Evolutionary conservation across 805 yeast genomes (phyloP).

Genomic region (Dipodascopsis uninucleata): DNA sequence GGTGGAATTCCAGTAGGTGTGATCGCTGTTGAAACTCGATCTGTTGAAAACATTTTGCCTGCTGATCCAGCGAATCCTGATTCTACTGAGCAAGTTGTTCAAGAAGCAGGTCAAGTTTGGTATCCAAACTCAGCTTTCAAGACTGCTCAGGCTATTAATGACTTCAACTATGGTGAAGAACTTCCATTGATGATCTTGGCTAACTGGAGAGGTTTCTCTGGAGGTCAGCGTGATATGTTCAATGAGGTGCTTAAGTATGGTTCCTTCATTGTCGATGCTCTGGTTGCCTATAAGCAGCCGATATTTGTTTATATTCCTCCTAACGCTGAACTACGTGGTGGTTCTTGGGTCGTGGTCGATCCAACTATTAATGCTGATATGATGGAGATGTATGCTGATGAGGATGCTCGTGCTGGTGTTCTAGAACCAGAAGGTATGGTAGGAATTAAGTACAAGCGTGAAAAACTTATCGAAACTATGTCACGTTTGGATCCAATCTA

Average conservation of each 20-base stretch:
- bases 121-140: slow-evolving; percentile 98
- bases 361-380: slow-evolving; percentile 93
- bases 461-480: slow-evolving; percentile 87
- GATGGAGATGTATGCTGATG: slow-evolving; percentile 99
- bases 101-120: slow-evolving; percentile 99
- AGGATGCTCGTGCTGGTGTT: slow-evolving; percentile 94
- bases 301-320: slow-evolving; percentile 97
- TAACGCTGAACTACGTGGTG: slow-evolving; percentile 97
- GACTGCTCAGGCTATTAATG: slow-evolving; percentile 97
- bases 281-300: slow-evolving; percentile 94
- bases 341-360: slow-evolving; percentile 99
- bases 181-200: slow-evolving; percentile 96
- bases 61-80: slow-evolving; percentile 99
- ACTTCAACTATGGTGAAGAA: slow-evolving; percentile 97
- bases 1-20: slow-evolving; percentile 99
- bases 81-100: slow-evolving; percentile 79
- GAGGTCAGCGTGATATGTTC: slow-evolving; percentile 99
- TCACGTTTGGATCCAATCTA: slow-evolving; percentile 78
- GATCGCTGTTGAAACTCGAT: slow-evolving; percentile 90
- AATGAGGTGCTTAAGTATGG: slow-evolving; percentile 97
- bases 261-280: slow-evolving; percentile 93
- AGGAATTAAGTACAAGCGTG: slow-evolving; percentile 95
- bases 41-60: slow-evolving; percentile 84
- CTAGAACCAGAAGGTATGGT: slow-evolving; percentile 99
- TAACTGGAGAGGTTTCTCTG: slow-evolving; percentile 99